A percentile compares a stretch with the other conserved stretches of the same genome.
phyloP scores from a whole-genome alignment of 2,329 filamentous ascomycete genomes.

The Botrytis galanthina region DNA sequence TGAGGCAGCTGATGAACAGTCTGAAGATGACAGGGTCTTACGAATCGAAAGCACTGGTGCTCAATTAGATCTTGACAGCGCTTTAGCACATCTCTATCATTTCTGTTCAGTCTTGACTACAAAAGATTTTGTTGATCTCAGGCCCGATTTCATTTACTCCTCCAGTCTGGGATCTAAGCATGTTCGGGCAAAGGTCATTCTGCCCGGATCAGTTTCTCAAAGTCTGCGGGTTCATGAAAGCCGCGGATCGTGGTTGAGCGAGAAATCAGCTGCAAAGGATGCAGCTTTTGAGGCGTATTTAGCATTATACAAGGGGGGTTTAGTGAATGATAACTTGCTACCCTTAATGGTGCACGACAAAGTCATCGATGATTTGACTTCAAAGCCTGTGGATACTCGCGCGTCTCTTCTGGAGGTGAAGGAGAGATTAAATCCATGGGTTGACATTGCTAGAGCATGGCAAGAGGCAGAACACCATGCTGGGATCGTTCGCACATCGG shows the following conservation, averaged over 20 bases:
- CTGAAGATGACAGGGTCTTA: slow-evolving; percentile 40
- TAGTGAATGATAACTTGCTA: slow-evolving; percentile 76
- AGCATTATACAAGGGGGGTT: slow-evolving; percentile 63
- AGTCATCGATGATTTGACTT: slow-evolving; percentile 48
- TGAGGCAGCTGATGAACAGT: slow-evolving; percentile 37
- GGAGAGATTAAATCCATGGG: slow-evolving; percentile 42
- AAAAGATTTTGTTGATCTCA: slow-evolving; percentile 58
- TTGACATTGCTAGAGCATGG: slow-evolving; percentile 39
- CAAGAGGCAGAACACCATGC: slow-evolving; percentile 66
- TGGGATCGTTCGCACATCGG: slow-evolving; percentile 36
- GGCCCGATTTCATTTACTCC: slow-evolving; percentile 62
- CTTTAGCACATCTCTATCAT: slow-evolving; percentile 73
- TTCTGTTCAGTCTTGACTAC: slow-evolving; percentile 65
- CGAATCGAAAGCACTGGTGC: slow-evolving; percentile 52
- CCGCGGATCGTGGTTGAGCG: slow-evolving; percentile 59
- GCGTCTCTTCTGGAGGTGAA: slow-evolving; percentile 40
- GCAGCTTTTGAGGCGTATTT: slow-evolving; percentile 74
- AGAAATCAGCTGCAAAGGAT: slow-evolving; percentile 65
- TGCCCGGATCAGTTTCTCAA: slow-evolving; percentile 70
- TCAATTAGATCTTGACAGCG: slow-evolving; percentile 69
- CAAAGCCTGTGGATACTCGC: slow-evolving; percentile 50
- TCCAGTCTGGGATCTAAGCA: slow-evolving; percentile 43
- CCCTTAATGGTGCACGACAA: slow-evolving; percentile 48
- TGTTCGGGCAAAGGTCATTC: slow-evolving; percentile 59
- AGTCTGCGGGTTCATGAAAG: slow-evolving; percentile 56